These are phyloP conservation scores for Eucalyptus sp. DNA, from an alignment of 345 rosid species.

Conservation along the genomic window DNA sequence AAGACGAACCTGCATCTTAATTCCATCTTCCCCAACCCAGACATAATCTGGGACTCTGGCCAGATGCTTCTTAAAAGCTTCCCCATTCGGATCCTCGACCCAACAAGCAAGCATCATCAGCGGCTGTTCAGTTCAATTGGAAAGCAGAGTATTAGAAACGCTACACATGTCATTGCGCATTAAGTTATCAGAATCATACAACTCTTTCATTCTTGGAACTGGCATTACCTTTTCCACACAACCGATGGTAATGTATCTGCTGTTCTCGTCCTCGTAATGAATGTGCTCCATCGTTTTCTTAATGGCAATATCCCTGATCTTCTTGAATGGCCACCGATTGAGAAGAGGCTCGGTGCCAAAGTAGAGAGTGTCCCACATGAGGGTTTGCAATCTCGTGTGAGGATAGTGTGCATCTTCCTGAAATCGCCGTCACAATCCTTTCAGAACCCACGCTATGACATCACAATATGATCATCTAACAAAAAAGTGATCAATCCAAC, in stretches of 20 bases:
- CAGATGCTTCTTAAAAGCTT: slow-evolving; percentile 59
- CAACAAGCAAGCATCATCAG: slow-evolving; percentile 71
- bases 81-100: slow-evolving; percentile 61
- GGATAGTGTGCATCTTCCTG: slow-evolving; percentile 58
- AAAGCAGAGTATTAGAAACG: neutral
- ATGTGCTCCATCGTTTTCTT: slow-evolving; percentile 44
- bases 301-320: slow-evolving; percentile 42
- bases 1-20: slow-evolving; percentile 61
- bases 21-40: slow-evolving; percentile 96
- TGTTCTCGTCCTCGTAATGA: slow-evolving; percentile 56
- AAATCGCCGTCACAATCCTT: neutral
- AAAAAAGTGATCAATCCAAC: neutral
- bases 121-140: slow-evolving; percentile 4
- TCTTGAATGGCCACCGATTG: slow-evolving; percentile 45
- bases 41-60: slow-evolving; percentile 63
- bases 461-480: neutral
- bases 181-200: neutral
- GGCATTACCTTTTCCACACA: slow-evolving; percentile 46
- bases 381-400: slow-evolving; percentile 40
- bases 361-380: slow-evolving; percentile 51
- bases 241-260: slow-evolving; percentile 56
- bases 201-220: neutral
- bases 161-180: neutral
- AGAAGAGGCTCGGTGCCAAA: slow-evolving; percentile 34
- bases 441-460: neutral